Conservation (phyloP, 208 protist species). For the Acanthamoeba triangularis region DNA sequence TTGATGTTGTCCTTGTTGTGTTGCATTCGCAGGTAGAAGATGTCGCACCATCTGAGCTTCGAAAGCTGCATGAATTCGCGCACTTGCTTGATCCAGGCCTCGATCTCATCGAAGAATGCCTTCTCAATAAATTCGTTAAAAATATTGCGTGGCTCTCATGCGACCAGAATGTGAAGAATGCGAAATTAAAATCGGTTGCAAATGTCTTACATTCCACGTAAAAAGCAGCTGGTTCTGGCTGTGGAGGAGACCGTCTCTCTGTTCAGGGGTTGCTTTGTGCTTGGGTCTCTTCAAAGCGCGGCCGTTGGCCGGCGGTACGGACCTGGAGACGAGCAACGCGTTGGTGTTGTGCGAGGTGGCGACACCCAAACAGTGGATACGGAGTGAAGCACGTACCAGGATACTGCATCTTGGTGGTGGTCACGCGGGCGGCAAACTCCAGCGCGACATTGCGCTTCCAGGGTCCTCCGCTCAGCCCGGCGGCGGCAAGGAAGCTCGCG, state of each 20-base stretch:
- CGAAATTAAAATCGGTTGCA: not conserved
- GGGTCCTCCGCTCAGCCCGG: not conserved
- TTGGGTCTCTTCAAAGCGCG: not conserved
- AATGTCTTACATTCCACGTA: not conserved
- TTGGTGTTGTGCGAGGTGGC: not conserved
- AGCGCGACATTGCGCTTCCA: constrained; percentile 63
- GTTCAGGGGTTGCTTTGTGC: not conserved
- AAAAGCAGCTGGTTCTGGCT: not conserved
- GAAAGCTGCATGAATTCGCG: not conserved
- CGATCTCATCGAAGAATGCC: constrained; percentile 17
- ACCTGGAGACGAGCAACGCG: not conserved
- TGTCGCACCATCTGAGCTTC: constrained; percentile 19
- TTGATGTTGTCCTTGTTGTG: constrained; percentile 12
- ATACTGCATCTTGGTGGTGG: constrained; percentile 58
- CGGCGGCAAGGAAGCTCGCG: constrained; percentile 26
- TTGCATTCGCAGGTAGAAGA: constrained; percentile 59
- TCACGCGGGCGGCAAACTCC: constrained; percentile 30
- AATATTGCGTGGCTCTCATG: not conserved
- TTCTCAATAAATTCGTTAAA: constrained; percentile 3
- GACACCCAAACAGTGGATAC: no score
- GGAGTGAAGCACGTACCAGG: not conserved
- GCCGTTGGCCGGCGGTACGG: constrained; percentile 16
- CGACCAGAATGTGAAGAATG: not conserved
- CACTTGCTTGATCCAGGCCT: constrained; percentile 1
- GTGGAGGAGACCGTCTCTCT: not conserved